Base-by-base conservation (phyloP, 306 rosid species). In the Trifolium fragiferum region DNA sequence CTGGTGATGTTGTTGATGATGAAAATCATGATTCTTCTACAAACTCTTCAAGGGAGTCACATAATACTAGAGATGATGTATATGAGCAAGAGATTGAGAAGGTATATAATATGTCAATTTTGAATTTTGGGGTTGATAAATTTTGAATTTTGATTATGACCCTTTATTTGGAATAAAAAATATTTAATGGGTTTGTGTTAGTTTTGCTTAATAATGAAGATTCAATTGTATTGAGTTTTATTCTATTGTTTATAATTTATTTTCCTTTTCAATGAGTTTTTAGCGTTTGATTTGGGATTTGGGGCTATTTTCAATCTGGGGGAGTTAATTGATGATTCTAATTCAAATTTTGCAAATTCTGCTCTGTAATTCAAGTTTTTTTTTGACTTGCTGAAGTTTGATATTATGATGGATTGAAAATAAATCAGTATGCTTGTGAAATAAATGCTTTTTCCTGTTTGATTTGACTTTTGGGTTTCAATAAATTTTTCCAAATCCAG, bases 1-100 rank as follows among this genome's bases (percentile, higher is more conserved):
- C 62, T 10, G 68, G 13, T 1, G 75, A 81, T 49, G 58, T 57
- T 57, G 66, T 37, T 57, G 72, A 76, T 66, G 67, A 77, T 66
- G 55, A 72, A 33, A 72, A 73, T 51, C 75, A 25, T 3, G 59
- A 72, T 73, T 66, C 50, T 71, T 60, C 84, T 80, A 47, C 70
- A 44, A 81, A 63, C 44, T 68, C 84, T 62, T 76, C 75, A 2
- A 64, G 33, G 38, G 86, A 82, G 50, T 64, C 62, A 18, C 75
- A 71, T 10, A 54, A 55, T 3, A 76, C 66, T 13, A 68, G 53
- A 21, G 70, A 78, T 74, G 72, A 78, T 74, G 68, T 77, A 88
- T 89, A 80, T 68, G 69, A 77, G 21, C 37, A 38, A 11, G 82
- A 68, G 32, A 44, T 65, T 68, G 69, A 61, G 1, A 44, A 68